Evolutionary conservation across 306 rosid genomes (phyloP), one percentile per base, ranked within the genome.

Genomic region (Corylus heterophylla): DNA sequence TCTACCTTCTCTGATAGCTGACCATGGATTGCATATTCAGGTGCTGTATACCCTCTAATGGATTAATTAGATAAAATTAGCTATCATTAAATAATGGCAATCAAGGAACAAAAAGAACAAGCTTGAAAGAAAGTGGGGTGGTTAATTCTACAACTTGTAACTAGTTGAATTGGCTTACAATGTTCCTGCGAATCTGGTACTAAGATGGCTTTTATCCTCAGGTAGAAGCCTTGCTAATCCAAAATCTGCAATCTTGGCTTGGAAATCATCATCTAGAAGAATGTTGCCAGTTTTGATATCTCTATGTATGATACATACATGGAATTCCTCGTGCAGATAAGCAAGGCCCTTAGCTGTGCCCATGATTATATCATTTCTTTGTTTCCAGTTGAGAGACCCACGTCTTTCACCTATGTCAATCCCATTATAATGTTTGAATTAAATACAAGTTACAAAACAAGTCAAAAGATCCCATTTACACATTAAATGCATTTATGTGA

Each of bases 151-250:
- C 0, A 31, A 39, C 44, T 39, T 73, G 4, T 66, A 61, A 59
- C 8, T 13, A 71, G 29, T 74, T 78, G 3, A 31, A 31, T 31
- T 17, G 8, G 80, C 94, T 86, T 83, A 86, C 94, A 90, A 79
- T 80, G 97, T 89, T 84, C 97, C 94, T 5, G 91, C 94, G 84
- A 92, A 88, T 85, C 63, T 85, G 74, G 97, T 92, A 71, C 85
- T 92, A 10, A 92, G 84, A 79, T 92, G 97, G 69, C 91, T 83
- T 81, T 73, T 83, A 67, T 92, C 90, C 75, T 58, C 87, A 0
- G 94, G 97, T 47, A 92, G 55, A 82, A 92, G 94, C 79, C 91
- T 88, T 79, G 91, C 97, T 76, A 90, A 79, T 3, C 97, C 97
- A 75, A 90, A 92, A 83, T 92, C 97, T 54, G 92, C 90, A 78